These are phyloP conservation scores for Lachancea nothofagi DNA, from an alignment of 805 yeast species.

Conservation along the genomic window DNA sequence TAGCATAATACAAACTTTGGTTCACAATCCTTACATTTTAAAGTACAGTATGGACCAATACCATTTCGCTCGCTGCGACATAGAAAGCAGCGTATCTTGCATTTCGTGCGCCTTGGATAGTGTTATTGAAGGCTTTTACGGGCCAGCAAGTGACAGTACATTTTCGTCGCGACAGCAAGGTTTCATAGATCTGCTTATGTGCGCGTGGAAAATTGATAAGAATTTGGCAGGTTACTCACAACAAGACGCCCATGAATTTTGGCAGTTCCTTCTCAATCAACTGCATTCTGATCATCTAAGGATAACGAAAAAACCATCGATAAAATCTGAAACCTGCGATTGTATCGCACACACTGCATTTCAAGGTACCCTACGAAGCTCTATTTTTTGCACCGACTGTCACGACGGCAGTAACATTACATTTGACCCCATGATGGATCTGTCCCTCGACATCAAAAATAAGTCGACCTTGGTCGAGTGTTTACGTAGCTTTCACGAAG, in stretches of 20 bases:
- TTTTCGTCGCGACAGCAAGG: conserved; percentile 41
- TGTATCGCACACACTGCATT: conserved; percentile 83
- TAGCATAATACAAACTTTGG: conserved; percentile 77
- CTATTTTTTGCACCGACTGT: conserved; percentile 71
- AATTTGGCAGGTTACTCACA: conserved; percentile 92
- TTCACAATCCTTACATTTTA: conserved; percentile 86
- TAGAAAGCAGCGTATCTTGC: conserved; percentile 40
- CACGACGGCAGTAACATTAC: conserved; percentile 54
- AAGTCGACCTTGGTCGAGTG: conserved; percentile 52
- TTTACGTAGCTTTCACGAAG: conserved; percentile 67
- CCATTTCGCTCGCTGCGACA: conserved; percentile 27
- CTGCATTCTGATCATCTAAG: conserved; percentile 46
- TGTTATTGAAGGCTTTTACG: conserved; percentile 69
- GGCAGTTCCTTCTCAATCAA: conserved; percentile 87
- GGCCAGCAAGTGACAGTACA: conserved; percentile 34
- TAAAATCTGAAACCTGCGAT: conserved; percentile 40
- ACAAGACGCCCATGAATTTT: conserved; percentile 98
- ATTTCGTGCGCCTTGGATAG: conserved; percentile 81
- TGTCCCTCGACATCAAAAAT: conserved; percentile 68
- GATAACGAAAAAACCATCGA: conserved; percentile 13
- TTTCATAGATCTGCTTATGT: conserved; percentile 69
- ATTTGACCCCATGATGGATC: conserved; percentile 83
- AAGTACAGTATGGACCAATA: conserved; percentile 57
- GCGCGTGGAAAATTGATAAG: conserved; percentile 82
- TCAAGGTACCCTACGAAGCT: conserved; percentile 75